Conservation (phyloP, 2,329 filamentous ascomycete genomes). For the Dothideomycetes sp. region DNA sequence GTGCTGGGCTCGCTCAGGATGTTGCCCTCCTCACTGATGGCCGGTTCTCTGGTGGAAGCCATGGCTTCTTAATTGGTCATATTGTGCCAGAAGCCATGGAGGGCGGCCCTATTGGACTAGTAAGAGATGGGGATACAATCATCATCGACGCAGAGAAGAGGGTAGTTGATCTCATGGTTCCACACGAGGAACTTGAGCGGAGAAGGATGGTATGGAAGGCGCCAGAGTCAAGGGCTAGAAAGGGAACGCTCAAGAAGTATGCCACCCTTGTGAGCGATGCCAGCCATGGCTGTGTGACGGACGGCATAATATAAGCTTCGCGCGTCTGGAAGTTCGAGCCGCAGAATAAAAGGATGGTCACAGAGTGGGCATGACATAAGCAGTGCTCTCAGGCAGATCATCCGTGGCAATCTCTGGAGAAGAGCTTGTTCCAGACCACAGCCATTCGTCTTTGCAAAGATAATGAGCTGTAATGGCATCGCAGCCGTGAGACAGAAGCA, state of each 20-base stretch:
- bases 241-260: constrained; percentile 51
- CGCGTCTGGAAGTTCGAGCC: no score
- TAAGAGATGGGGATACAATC: constrained; percentile 68
- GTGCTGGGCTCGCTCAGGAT: constrained; percentile 63
- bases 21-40: constrained; percentile 89
- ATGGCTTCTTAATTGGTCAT: constrained; percentile 90
- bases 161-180: constrained; percentile 53
- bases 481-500: no score
- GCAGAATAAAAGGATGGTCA: no score
- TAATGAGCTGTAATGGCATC: no score
- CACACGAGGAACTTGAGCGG: constrained; percentile 48
- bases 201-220: constrained; percentile 40
- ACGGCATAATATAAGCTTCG: no score
- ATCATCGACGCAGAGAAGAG: constrained; percentile 76
- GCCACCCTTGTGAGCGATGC: constrained; percentile 45
- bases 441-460: no score
- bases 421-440: no score
- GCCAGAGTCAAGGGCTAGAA: constrained; percentile 45
- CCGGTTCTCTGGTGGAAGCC: constrained; percentile 74
- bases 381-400: no score
- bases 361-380: no score
- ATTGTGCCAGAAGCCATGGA: constrained; percentile 83
- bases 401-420: no score
- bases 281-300: constrained; percentile 48
- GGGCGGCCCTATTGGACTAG: constrained; percentile 78